Evolutionary conservation across 345 rosid genomes (phyloP), one percentile per base, ranked within the genome.

Genomic region (Lenwebbia sp.): DNA sequence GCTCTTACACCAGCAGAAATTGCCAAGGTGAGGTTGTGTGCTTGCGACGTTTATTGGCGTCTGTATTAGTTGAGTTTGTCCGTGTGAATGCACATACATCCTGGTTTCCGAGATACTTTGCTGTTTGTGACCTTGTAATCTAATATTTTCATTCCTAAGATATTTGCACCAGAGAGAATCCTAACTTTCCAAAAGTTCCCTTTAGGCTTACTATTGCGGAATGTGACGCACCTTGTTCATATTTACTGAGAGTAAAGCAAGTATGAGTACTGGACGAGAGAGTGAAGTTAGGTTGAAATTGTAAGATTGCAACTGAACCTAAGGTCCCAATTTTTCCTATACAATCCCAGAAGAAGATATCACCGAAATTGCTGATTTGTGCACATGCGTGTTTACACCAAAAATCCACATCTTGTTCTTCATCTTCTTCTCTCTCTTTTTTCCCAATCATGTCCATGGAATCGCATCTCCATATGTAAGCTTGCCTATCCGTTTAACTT

Each of bases 1-100:
- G 94, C 98, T 55, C 96, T 97, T 87, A 88, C 94, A 17, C 98
- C 98, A 15, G 87, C 91, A 54, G 99, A 96, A 87, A 96, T 97
- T 83, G 96, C 98, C 58, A 93, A 96, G 89, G 98, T 94, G 87
- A 92, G 92, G 54, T 37, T 86, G 82, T 82, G n/a, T 23, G 30
- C 53, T 41, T 41, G 47, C 54, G 13, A 40, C 5, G 0, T 81
- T 54, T 25, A n/a, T 41, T 4, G 12, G 5, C 23, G 50, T 7
- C 50, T 49, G 30, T 26, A 30, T 82, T 15, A 52, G 25, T 9
- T 26, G 40, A 54, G 40, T 17, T 52, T 82, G 83, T 53, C 83
- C 25, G 13, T 53, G 33, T 57, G 23, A 57, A 57, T 15, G 76
- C 70, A 37, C 22, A 37, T 21, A 82, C 41, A 82, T 82, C 78